Conservation (phyloP, 148 eudicot genomes). For the Silene conica region DNA sequence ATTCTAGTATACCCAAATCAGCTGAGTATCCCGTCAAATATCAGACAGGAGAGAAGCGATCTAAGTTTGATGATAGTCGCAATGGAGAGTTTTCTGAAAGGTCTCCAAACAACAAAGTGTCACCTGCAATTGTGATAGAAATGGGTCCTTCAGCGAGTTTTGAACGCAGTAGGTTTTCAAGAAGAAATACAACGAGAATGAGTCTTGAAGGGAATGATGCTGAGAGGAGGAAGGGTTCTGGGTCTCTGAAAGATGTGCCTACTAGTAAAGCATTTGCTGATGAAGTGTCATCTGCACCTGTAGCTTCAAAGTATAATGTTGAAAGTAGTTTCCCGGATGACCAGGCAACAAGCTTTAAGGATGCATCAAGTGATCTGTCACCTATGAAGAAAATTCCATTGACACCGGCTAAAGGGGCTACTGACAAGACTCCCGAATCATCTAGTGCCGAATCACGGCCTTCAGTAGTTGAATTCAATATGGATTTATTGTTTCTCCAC, state of each 20-base stretch:
- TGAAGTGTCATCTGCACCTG: slow-evolving; percentile 43
- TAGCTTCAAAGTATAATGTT: slow-evolving; percentile 31
- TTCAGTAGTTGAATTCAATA: no score
- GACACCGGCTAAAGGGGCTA: slow-evolving; percentile 28
- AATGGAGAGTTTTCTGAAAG: slow-evolving; percentile 53
- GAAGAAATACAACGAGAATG: slow-evolving; percentile 51
- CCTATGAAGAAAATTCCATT: slow-evolving; percentile 33
- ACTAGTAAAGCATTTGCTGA: slow-evolving; percentile 36
- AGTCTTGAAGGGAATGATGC: slow-evolving; percentile 68
- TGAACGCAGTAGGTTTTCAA: slow-evolving; percentile 59
- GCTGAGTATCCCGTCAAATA: slow-evolving; percentile 45
- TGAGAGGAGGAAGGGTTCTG: slow-evolving; percentile 58
- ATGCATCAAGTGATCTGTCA: slow-evolving; percentile 30
- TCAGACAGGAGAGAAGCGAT: slow-evolving; percentile 46
- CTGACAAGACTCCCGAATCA: slow-evolving; percentile 39
- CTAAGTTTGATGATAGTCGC: slow-evolving; percentile 51
- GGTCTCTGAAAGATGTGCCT: slow-evolving; percentile 43
- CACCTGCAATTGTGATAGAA: slow-evolving; percentile 49
- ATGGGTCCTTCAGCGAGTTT: slow-evolving; percentile 61
- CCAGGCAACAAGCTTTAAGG: slow-evolving; percentile 34
- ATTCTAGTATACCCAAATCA: slow-evolving; percentile 34
- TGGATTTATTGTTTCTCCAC: no score
- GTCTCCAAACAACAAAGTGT: slow-evolving; percentile 41
- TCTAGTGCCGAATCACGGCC: slow-evolving; percentile 33
- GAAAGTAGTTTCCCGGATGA: slow-evolving; percentile 37